Evolutionary conservation across 306 rosid species (phyloP), one percentile per base, ranked within the genome.

Genomic region (Vigna trinervia): DNA sequence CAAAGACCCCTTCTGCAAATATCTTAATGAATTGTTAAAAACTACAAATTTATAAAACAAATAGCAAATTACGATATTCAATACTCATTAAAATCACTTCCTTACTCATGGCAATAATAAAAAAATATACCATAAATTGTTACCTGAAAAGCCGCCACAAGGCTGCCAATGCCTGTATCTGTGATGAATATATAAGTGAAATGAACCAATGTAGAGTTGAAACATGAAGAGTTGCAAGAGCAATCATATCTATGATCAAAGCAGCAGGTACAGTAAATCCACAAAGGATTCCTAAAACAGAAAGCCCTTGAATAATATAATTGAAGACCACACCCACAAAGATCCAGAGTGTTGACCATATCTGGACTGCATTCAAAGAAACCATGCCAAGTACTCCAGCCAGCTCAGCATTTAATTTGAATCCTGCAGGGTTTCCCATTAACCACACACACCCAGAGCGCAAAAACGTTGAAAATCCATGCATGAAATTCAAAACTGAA

Each of bases 81-180:
- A 46, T 61, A 72, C 60, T 65, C 62, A 77, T 67, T 69, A 54
- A 75, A 53, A 76, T 73, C 70, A 67, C 54, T 59, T 26, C 39
- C 78, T 19, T 61, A 69, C 39, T 48, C 43, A 11, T 59, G 38
- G 41, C 53, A 76, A 82, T 69, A 71, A 66, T 79, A 62, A 46
- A 38, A 82, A 63, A 75, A 30, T 52, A 72, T 79, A 67, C 60
- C 34, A 56, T 3, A 38, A 83, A 46, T 19, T 13, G 28, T 36
- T 83, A 95, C 98, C 98, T 89, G 89, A 95, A 95, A 84, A 92
- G 93, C 80, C 98, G 96, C 97, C 98, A 95, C 83, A 95, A 85
- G 66, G 96, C 89, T 60, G 97, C 93, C 75, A 92, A 79, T 74
- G 94, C 91, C 82, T 90, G 95, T 46, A 92, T 88, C 80, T 95